A percentile compares a stretch with the other conserved stretches of the same genome.
These are phyloP conservation scores for Platismatia glauca DNA, from an alignment of 495 filamentous ascomycete genomes.

Conservation along the genomic window DNA sequence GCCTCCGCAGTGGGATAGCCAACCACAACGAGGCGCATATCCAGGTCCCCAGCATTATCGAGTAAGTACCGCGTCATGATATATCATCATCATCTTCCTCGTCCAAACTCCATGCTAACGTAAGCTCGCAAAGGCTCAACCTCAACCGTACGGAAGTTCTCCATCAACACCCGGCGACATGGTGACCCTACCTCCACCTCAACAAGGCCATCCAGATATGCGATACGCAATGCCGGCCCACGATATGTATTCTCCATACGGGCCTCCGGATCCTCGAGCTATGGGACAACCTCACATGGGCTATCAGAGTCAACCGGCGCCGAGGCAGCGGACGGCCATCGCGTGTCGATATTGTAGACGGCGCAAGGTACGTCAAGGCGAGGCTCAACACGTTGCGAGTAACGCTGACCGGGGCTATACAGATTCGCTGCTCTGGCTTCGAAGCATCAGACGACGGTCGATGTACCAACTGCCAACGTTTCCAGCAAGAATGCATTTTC, in stretches of 20 bases:
- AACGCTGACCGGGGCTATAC: constrained; percentile 22
- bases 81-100: constrained; percentile 16
- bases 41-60: constrained; percentile 34
- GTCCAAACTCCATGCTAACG: constrained; percentile 26
- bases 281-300: constrained; percentile 38
- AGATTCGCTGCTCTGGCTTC: constrained; percentile 84
- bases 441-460: constrained; percentile 67
- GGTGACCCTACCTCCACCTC: constrained; percentile 27
- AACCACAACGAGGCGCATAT: constrained; percentile 38
- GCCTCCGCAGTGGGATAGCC: constrained; percentile 38
- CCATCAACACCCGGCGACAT: constrained; percentile 25
- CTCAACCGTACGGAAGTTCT: constrained; percentile 26
- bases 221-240: constrained; percentile 36
- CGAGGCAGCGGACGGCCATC: constrained; percentile 72
- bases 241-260: constrained; percentile 39
- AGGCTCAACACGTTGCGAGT: neutral
- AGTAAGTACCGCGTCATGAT: constrained; percentile 34
- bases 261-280: constrained; percentile 34
- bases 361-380: constrained; percentile 54
- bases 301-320: constrained; percentile 58
- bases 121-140: constrained; percentile 36
- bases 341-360: constrained; percentile 77
- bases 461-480: constrained; percentile 70
- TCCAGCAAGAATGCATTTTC: constrained; percentile 81
- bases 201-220: constrained; percentile 26